phyloP scores from a whole-genome alignment of 78 protist species.

The Bigelowiella natans region DNA sequence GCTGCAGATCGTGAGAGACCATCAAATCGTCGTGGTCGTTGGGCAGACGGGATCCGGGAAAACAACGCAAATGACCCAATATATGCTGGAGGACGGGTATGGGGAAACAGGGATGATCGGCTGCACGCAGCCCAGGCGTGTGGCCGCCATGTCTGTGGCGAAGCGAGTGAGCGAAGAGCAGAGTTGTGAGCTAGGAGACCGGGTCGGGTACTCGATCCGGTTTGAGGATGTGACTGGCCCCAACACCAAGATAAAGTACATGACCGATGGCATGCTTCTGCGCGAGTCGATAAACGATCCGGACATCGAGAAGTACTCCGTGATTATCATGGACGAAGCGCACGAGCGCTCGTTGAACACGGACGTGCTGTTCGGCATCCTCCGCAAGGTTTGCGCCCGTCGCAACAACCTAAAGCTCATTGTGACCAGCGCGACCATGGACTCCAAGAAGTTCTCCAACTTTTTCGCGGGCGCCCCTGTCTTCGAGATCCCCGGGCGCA shows the following conservation, averaged over 20 bases:
- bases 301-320: constrained; percentile 28
- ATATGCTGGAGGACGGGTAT: neutral
- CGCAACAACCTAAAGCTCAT: constrained; percentile 88
- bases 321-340: constrained; percentile 90
- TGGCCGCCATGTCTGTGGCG: constrained; percentile 94
- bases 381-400: constrained; percentile 24
- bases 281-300: constrained; percentile 75
- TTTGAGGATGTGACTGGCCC: constrained; percentile 86
- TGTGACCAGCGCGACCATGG: constrained; percentile 98
- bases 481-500: constrained; percentile 86
- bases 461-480: constrained; percentile 54
- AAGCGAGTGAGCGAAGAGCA: constrained; percentile 84
- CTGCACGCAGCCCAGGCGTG: constrained; percentile 75
- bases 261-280: constrained; percentile 89
- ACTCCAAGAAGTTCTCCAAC: constrained; percentile 75
- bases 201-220: constrained; percentile 73
- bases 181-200: neutral
- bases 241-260: constrained; percentile 82
- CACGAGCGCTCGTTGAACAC: constrained; percentile 74
- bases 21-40: neutral
- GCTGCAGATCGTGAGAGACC: neutral
- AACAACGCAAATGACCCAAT: constrained; percentile 73
- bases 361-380: constrained; percentile 7
- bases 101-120: neutral
- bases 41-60: constrained; percentile 62